These are phyloP conservation scores for Coniochaeta sp. DNA, from an alignment of 2,329 filamentous ascomycete species.

Conservation along the genomic window DNA sequence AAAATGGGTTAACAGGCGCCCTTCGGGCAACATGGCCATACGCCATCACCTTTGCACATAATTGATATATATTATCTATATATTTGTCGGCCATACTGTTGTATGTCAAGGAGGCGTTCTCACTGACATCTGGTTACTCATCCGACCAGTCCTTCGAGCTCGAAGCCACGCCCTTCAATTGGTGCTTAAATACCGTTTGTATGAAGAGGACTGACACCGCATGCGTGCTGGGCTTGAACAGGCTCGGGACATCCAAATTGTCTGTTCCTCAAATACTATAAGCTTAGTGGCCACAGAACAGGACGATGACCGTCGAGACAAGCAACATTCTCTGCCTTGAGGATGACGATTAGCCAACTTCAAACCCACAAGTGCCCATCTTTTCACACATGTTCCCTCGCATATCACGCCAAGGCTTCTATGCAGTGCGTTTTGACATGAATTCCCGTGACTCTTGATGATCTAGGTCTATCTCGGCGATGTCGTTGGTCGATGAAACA, in stretches of 20 bases:
- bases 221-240: too few relatives aligned
- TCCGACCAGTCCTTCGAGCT: too few relatives aligned
- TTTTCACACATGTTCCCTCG: not conserved
- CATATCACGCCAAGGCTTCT: not conserved
- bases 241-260: too few relatives aligned
- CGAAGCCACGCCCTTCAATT: too few relatives aligned
- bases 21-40: not conserved
- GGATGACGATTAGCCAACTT: too few relatives aligned
- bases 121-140: not conserved
- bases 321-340: too few relatives aligned
- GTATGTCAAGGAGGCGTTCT: not conserved
- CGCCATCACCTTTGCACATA: not conserved
- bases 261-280: too few relatives aligned
- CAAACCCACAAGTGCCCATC: too few relatives aligned
- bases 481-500: not conserved
- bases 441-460: not conserved
- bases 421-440: not conserved
- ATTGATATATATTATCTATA: not conserved
- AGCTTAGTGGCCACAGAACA: too few relatives aligned
- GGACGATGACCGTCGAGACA: too few relatives aligned
- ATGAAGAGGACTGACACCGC: too few relatives aligned
- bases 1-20: not conserved
- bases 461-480: not conserved
- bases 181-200: too few relatives aligned
- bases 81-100: not conserved